Conservation (phyloP, 2,329 filamentous ascomycete genomes). For the Orbilia oligospora region DNA sequence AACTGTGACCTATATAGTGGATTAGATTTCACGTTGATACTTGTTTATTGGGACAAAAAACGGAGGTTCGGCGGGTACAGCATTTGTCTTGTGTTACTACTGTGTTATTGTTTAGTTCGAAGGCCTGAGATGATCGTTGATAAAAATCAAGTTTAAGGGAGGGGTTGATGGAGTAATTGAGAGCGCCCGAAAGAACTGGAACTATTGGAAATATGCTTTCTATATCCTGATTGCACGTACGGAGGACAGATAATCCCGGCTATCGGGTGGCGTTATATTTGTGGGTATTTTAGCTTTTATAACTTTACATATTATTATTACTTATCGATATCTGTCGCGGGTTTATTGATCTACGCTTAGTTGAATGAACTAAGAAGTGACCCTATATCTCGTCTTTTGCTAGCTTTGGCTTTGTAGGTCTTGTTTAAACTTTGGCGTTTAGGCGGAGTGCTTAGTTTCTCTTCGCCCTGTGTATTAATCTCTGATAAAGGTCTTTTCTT, state of each 20-base stretch:
- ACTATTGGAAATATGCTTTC: neutral
- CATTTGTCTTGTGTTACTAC: conserved; percentile 8
- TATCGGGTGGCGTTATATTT: conserved; percentile 7
- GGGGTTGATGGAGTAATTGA: neutral
- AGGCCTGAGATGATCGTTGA: neutral
- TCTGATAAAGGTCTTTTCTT: conserved; percentile 33
- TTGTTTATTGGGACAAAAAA: conserved; percentile 36
- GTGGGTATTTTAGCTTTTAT: neutral
- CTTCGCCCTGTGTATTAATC: neutral
- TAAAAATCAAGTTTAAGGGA: conserved; percentile 1
- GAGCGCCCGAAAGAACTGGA: neutral
- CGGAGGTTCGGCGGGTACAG: neutral
- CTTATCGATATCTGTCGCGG: neutral
- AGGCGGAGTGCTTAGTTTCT: neutral
- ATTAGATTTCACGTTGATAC: conserved; percentile 16
- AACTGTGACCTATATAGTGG: neutral
- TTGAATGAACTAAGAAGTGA: conserved; percentile 46
- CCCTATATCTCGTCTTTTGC: conserved; percentile 45
- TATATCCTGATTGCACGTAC: neutral
- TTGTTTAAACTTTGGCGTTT: conserved; percentile 23
- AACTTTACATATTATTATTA: conserved; percentile 18
- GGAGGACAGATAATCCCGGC: neutral
- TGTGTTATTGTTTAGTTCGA: conserved; percentile 11
- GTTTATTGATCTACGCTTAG: neutral
- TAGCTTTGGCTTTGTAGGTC: conserved; percentile 38